Conservation (phyloP, 2,329 filamentous ascomycete species). For the Aspergillus niger region DNA sequence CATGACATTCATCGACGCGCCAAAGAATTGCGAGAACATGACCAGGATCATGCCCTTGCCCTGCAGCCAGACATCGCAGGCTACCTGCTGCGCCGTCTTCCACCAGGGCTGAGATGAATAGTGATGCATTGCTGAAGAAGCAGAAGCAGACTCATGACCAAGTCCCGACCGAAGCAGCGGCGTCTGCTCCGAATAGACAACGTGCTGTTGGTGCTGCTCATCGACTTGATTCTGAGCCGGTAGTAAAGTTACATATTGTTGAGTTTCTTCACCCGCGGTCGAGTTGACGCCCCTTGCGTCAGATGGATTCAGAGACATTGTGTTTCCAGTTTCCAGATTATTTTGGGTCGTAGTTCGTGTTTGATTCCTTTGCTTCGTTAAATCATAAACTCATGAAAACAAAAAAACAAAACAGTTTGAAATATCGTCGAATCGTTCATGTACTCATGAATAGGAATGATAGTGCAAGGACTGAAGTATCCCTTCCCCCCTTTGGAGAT, state of each 20-base stretch:
- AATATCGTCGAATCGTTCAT: too few species aligned
- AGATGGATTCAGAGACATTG: not conserved
- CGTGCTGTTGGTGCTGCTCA: too few species aligned
- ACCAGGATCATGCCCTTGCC: conserved; percentile 77
- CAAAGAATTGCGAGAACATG: conserved; percentile 75
- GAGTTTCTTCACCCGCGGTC: too few species aligned
- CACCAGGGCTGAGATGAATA: conserved; percentile 17
- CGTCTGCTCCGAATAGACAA: not conserved
- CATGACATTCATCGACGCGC: conserved; percentile 80
- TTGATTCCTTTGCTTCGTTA: not conserved
- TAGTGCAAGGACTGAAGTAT: too few species aligned
- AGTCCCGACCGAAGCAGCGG: not conserved
- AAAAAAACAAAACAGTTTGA: not conserved
- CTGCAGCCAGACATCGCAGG: conserved; percentile 53
- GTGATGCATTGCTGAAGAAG: not conserved
- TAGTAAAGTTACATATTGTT: too few species aligned
- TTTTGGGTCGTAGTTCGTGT: not conserved
- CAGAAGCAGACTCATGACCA: not conserved
- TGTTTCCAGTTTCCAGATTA: too few species aligned
- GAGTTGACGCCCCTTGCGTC: not conserved
- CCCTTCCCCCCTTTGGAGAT: too few species aligned
- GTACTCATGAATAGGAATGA: too few species aligned
- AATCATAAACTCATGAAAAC: not conserved
- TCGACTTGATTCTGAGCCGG: too few species aligned
- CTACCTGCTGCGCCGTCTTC: conserved; percentile 24